A percentile compares a stretch with the other conserved stretches of the same genome.
Evolutionary conservation across 495 filamentous ascomycete genomes (phyloP).

Genomic region (Bathelium albidoporum): DNA sequence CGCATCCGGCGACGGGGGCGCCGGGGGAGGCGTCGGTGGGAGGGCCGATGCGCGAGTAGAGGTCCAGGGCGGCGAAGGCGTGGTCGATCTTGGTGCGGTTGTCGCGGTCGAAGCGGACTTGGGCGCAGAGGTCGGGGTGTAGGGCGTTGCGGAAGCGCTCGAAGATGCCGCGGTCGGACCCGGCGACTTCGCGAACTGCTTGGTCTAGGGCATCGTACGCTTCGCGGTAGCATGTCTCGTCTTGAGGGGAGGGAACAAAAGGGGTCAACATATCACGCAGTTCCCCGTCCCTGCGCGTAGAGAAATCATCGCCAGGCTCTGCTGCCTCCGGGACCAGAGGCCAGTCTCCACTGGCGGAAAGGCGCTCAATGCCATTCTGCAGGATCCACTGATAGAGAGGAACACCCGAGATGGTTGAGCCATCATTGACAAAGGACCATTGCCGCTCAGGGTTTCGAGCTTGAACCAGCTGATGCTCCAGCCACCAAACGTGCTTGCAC

Average conservation of each 20-base stretch:
- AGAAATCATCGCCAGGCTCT: not conserved
- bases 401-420: not conserved
- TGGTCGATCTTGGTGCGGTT: not conserved
- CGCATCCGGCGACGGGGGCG: not conserved
- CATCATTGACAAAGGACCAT: constrained; percentile 4
- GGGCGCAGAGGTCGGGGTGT: constrained; percentile 2
- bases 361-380: not conserved
- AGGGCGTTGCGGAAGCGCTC: not conserved
- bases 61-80: not conserved
- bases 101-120: not conserved
- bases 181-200: not conserved
- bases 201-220: not conserved
- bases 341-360: not conserved
- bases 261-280: not conserved
- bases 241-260: not conserved
- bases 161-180: not conserved
- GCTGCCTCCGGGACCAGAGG: not conserved
- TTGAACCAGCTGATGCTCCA: constrained; percentile 3
- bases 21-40: not conserved
- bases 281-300: not conserved
- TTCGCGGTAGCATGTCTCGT: not conserved
- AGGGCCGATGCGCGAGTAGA: not conserved
- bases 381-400: constrained; percentile 5
- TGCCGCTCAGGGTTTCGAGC: not conserved
- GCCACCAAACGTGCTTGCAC: constrained; percentile 4